These are phyloP conservation scores for Agrostemma githago DNA, from an alignment of 148 eudicot genomes.

Conservation along the genomic window DNA sequence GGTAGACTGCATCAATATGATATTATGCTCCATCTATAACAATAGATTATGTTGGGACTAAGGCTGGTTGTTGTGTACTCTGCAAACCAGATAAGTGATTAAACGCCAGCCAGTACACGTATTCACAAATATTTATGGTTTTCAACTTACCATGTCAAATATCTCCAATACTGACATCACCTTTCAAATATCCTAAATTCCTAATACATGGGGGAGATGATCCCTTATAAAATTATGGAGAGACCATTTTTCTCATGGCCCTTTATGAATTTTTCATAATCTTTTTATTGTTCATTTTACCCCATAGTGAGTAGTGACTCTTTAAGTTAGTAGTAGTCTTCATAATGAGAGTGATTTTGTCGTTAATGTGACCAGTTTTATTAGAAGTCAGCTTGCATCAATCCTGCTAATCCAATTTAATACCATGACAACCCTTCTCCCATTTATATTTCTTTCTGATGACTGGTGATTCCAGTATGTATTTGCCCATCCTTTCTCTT, in stretches of 20 bases:
- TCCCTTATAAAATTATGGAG: too few species aligned
- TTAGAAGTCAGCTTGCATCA: too few species aligned
- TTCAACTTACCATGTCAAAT: not conserved
- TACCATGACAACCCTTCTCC: not conserved
- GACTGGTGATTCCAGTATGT: not conserved
- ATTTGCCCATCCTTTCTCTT: not conserved
- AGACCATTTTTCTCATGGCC: too few species aligned
- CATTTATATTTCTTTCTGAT: not conserved
- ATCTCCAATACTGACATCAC: not conserved
- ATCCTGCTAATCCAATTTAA: not conserved
- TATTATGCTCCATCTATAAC: not conserved
- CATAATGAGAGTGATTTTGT: too few species aligned
- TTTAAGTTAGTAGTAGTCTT: too few species aligned
- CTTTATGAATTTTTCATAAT: too few species aligned
- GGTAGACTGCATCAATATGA: constrained; percentile 17
- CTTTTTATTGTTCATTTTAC: too few species aligned
- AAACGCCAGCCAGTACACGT: not conserved
- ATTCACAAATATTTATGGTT: not conserved
- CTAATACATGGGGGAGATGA: too few species aligned
- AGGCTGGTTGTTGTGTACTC: not conserved
- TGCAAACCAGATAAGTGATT: not conserved
- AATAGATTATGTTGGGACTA: not conserved
- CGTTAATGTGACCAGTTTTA: too few species aligned
- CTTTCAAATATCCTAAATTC: not conserved
- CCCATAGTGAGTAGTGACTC: too few species aligned